Percentiles rank a stretch among this genome's conserved stretches.
Conservation (phyloP, 371 early-diverging fungal genomes). For the Circinella umbellata region DNA sequence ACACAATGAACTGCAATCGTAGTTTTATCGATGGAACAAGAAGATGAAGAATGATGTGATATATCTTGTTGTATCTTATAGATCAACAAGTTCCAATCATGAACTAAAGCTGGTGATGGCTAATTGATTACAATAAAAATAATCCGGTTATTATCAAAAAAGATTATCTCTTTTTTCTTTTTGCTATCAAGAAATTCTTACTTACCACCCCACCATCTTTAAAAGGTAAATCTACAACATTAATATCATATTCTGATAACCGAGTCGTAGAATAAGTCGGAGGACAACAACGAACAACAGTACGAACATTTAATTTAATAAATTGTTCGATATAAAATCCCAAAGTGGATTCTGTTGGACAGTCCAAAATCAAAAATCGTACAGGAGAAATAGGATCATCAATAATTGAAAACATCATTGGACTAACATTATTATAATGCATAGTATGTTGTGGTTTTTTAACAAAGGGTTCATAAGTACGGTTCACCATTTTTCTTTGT, state of each 20-base stretch:
- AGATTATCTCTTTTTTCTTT: neutral
- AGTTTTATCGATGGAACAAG: neutral
- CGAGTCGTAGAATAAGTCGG: constrained; percentile 78
- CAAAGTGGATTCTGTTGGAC: constrained; percentile 85
- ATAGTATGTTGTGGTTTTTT: neutral
- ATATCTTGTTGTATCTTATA: constrained; percentile 42
- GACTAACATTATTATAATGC: constrained; percentile 10
- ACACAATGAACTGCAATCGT: constrained; percentile 89
- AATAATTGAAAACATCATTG: constrained; percentile 30
- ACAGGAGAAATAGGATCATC: constrained; percentile 38
- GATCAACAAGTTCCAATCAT: constrained; percentile 76
- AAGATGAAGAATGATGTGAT: constrained; percentile 22
- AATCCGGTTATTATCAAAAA: neutral
- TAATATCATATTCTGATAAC: constrained; percentile 62
- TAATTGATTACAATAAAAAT: constrained; percentile 2
- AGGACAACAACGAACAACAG: constrained; percentile 87
- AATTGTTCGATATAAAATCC: constrained; percentile 81
- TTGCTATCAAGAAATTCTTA: neutral
- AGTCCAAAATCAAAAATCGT: constrained; percentile 88
- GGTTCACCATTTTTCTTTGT: constrained; percentile 14
- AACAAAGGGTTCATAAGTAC: constrained; percentile 13
- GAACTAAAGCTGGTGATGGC: constrained; percentile 74
- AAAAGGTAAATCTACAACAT: constrained; percentile 46
- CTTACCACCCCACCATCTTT: constrained; percentile 69
- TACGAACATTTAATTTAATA: constrained; percentile 71